Evolutionary conservation across 129 eudicot genomes (phyloP).

Genomic region (Artemisia annua): DNA sequence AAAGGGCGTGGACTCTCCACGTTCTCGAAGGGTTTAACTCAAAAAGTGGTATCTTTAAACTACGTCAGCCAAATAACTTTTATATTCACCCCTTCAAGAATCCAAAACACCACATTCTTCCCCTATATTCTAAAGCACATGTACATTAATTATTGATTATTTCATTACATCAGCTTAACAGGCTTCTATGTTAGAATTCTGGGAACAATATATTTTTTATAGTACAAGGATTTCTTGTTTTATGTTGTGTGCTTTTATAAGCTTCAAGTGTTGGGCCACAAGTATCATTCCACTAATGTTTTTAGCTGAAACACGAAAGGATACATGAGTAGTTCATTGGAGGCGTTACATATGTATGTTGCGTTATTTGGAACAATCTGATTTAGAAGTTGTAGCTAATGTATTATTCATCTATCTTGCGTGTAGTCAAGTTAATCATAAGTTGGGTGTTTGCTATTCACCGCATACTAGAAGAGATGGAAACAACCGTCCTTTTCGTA

Average conservation of each 20-base stretch:
- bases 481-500: not conserved
- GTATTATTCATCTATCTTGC: not conserved
- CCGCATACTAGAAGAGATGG: not conserved
- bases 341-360: no score
- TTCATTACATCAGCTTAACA: not conserved
- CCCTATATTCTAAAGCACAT: not conserved
- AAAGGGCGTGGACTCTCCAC: slow-evolving; percentile 36
- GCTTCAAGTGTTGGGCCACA: no score
- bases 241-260: no score
- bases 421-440: not conserved
- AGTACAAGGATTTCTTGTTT: not conserved
- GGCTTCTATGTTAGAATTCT: no score
- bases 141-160: not conserved
- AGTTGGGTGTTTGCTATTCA: not conserved
- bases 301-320: no score
- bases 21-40: slow-evolving; percentile 26
- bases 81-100: slow-evolving; percentile 25
- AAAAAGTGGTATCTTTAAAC: slow-evolving; percentile 1
- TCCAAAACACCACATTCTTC: not conserved
- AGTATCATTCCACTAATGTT: no score
- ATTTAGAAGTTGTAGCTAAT: no score
- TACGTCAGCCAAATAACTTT: not conserved
- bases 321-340: no score
- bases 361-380: no score
- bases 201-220: no score